Base-by-base conservation (phyloP, 257 asterid genomes). In the Solanum pimpinellifolium region DNA sequence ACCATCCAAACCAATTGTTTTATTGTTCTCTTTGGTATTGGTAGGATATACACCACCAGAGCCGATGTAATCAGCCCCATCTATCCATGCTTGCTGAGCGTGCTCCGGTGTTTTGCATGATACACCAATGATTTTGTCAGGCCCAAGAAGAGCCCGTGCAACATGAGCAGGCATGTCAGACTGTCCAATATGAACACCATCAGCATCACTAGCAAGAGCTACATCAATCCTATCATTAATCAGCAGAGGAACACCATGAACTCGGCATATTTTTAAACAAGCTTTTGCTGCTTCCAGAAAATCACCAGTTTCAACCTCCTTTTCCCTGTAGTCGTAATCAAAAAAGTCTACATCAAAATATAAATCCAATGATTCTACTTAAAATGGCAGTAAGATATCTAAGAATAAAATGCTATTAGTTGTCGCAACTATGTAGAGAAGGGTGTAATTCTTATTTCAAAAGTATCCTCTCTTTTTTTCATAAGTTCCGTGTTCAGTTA, bases 11-110 rank as follows among this genome's bases (percentile, higher is more conserved):
- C 99, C 98, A 33, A 95, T 89, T 1, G 94, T 92, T 81, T 78
- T 66, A 47, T 95, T 95, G 89, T 94, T 94, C 75, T 90, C 99
- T 86, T 97, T 95, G 13, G 99, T 97, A 86, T 90, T 95, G 27
- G 99, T 97, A 5, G 99, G 97, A 81, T 82, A 97, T 56, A 97
- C 97, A 9, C 99, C 98, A 1, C 99, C 99, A 85, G 95, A 93
- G 42, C 99, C 99, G 9, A 97, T 93, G 93, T 97, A 97, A 87
- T 97, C 98, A 6, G 99, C 99, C 42, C 99, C 99, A 84, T 92
- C 98, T 1, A 85, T 20, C 94, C 96, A 95, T 60, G 99, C 99
- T 87, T 87, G 87, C 42, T 92, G 92, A 41, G 99, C 98, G 70
- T 95, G 98, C 89, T 91, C 91, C 4, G 95, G 97, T 49, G 99